These are phyloP conservation scores for Fusarium scirpi DNA, from an alignment of 2,329 filamentous ascomycete species.

Conservation along the genomic window DNA sequence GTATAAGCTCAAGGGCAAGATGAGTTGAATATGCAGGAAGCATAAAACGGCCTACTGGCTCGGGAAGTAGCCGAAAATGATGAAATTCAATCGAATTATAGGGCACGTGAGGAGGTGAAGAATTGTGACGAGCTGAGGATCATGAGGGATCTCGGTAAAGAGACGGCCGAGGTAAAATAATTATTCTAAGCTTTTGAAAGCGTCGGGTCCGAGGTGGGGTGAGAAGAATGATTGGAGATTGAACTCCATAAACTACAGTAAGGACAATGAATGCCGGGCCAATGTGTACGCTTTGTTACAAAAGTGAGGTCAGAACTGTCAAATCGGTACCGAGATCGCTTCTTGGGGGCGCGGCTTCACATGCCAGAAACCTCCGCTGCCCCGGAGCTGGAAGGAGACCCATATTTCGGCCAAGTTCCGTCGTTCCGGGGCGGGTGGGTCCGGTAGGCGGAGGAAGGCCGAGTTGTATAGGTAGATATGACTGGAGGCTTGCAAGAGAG, in stretches of 20 bases:
- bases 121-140: neutral
- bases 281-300: neutral
- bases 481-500: neutral
- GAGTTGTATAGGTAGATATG: slow-evolving; percentile 25
- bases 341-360: slow-evolving; percentile 42
- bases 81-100: neutral
- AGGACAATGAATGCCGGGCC: slow-evolving; percentile 20
- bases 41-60: slow-evolving; percentile 5
- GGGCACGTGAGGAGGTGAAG: slow-evolving; percentile 29
- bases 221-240: slow-evolving; percentile 11
- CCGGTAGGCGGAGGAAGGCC: slow-evolving; percentile 43
- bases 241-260: slow-evolving; percentile 17
- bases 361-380: slow-evolving; percentile 50
- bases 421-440: slow-evolving; percentile 32
- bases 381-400: slow-evolving; percentile 39
- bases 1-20: neutral
- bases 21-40: neutral
- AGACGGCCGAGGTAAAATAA: slow-evolving; percentile 36
- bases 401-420: slow-evolving; percentile 47
- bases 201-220: slow-evolving; percentile 4
- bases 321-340: neutral
- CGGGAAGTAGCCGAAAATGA: slow-evolving; percentile 38
- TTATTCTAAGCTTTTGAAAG: slow-evolving; percentile 1
- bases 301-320: neutral
- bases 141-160: slow-evolving; percentile 25